Percentiles rank a stretch among this genome's conserved stretches.
phyloP scores from a whole-genome alignment of 495 filamentous ascomycete genomes.

The Physcia stellaris region DNA sequence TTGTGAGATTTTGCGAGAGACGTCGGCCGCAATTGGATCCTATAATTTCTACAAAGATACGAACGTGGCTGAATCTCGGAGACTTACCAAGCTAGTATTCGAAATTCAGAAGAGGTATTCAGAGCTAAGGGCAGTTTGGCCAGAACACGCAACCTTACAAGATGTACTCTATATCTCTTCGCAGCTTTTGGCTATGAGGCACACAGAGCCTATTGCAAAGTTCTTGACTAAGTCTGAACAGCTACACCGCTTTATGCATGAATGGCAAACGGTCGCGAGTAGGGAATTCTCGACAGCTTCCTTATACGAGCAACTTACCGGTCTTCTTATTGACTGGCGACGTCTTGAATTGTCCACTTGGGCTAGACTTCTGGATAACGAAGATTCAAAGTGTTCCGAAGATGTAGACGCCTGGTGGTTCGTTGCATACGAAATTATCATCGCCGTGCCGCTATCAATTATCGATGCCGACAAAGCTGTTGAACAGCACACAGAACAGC shows the following conservation, averaged over 20 bases:
- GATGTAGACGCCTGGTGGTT: conserved; percentile 93
- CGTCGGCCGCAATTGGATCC: too few relatives aligned
- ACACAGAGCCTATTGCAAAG: conserved; percentile 76
- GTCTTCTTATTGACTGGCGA: conserved; percentile 70
- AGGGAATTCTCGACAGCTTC: conserved; percentile 52
- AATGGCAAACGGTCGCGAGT: conserved; percentile 89
- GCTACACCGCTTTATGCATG: conserved; percentile 64
- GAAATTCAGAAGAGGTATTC: conserved; percentile 54
- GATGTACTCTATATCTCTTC: conserved; percentile 66
- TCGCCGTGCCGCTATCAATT: conserved; percentile 57
- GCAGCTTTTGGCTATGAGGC: conserved; percentile 55
- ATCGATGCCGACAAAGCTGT: conserved; percentile 39
- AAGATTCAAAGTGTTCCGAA: conserved; percentile 56
- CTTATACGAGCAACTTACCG: conserved; percentile 62
- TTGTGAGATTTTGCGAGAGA: conserved; percentile 40
- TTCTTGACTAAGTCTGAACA: conserved; percentile 74
- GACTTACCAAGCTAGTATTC: conserved; percentile 49
- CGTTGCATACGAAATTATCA: conserved; percentile 74
- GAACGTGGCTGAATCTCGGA: conserved; percentile 60
- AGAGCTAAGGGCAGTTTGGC: conserved; percentile 54
- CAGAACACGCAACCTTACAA: conserved; percentile 57
- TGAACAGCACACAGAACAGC: conserved; percentile 44
- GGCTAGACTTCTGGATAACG: conserved; percentile 78
- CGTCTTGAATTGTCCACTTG: conserved; percentile 83
- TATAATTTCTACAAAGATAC: conserved; percentile 86